Percentiles rank a stretch among this genome's conserved stretches.
These are phyloP conservation scores for Clavulina sp. DNA, from an alignment of 768 basidiomycete genomes.

Conservation along the genomic window DNA sequence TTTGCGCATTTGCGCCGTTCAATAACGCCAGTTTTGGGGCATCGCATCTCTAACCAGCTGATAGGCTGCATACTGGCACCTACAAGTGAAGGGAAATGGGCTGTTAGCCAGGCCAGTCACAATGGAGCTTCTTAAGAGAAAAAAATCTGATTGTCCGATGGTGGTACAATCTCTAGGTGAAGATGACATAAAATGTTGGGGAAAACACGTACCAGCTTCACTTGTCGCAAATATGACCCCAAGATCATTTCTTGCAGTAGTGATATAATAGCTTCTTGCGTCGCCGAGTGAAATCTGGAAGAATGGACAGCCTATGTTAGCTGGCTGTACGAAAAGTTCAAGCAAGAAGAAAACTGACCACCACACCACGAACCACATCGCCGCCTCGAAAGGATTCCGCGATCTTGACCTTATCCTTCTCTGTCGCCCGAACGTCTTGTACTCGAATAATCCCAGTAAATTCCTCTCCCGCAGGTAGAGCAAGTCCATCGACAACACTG, in stretches of 20 bases:
- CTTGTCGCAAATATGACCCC: slow-evolving; percentile 85
- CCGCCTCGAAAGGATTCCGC: slow-evolving; percentile 84
- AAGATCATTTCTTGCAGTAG: slow-evolving; percentile 76
- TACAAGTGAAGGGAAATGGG: slow-evolving; percentile 16
- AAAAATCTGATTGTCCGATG: no score
- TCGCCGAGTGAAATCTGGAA: slow-evolving; percentile 78
- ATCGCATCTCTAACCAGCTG: slow-evolving; percentile 85
- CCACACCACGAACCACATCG: slow-evolving; percentile 72
- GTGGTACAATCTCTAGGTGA: not conserved
- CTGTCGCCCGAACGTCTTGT: slow-evolving; percentile 80
- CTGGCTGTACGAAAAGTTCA: not conserved
- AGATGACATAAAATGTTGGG: not conserved
- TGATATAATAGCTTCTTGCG: slow-evolving; percentile 79
- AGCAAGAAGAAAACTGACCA: slow-evolving; percentile 33
- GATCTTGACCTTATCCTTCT: slow-evolving; percentile 79
- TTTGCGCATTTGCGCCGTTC: slow-evolving; percentile 81
- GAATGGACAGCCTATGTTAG: not conserved
- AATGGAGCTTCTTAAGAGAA: not conserved
- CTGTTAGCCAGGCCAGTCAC: not conserved
- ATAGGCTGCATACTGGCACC: slow-evolving; percentile 71
- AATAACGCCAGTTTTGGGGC: slow-evolving; percentile 57
- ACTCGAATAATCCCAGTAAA: slow-evolving; percentile 75
- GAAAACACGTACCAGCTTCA: slow-evolving; percentile 45
- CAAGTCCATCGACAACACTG: slow-evolving; percentile 71
- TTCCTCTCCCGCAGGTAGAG: slow-evolving; percentile 68